phyloP scores from a whole-genome alignment of 164 flowering plant species.

The Nymphaea thermarum region DNA sequence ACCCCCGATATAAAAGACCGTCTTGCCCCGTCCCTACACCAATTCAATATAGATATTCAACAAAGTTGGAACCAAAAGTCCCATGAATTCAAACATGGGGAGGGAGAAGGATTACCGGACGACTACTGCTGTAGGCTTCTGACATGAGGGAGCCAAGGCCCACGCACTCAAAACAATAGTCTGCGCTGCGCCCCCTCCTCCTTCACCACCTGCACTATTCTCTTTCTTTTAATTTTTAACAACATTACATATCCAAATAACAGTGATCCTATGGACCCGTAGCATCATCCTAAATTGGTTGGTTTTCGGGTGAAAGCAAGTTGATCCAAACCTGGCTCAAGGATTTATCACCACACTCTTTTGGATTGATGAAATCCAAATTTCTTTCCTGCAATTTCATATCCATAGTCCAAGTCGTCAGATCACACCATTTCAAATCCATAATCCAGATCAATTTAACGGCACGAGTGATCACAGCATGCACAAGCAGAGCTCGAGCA shows the following conservation, averaged over 20 bases:
- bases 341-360: conserved; percentile 21
- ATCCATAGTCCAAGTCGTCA: too few species aligned
- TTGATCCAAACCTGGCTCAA: conserved; percentile 27
- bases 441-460: too few species aligned
- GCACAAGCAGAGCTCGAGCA: too few species aligned
- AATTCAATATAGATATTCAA: not conserved
- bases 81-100: not conserved
- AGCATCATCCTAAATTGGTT: too few species aligned
- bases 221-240: too few species aligned
- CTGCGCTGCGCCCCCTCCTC: conserved; percentile 86
- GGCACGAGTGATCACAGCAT: not conserved
- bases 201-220: conserved; percentile 29
- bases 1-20: conserved; percentile 57
- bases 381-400: conserved; percentile 29
- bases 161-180: conserved; percentile 70
- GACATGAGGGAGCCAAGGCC: conserved; percentile 51
- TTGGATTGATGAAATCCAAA: conserved; percentile 59
- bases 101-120: conserved; percentile 14
- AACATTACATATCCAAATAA: too few species aligned
- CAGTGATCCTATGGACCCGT: too few species aligned
- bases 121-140: conserved; percentile 41
- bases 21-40: conserved; percentile 57
- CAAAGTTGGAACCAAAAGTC: not conserved
- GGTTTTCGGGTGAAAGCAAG: too few species aligned
- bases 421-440: too few species aligned